A percentile compares a stretch with the other conserved stretches of the same genome.
Evolutionary conservation across 345 rosid species (phyloP).

Genomic region (Linum lewisii): DNA sequence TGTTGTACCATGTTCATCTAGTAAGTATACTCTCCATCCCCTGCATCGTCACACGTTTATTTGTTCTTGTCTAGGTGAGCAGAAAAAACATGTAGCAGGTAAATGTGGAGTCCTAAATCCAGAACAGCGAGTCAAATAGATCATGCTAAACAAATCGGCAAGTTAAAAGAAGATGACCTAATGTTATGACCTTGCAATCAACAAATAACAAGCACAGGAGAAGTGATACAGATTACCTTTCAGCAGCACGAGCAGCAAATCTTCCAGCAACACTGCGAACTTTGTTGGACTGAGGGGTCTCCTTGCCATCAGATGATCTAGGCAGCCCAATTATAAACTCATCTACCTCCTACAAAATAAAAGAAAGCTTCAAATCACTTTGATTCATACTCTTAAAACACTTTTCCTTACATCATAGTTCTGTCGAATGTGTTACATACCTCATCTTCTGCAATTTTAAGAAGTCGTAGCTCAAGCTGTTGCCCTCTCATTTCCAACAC

Average conservation of each 20-base stretch:
- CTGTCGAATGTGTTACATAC: conserved; percentile 10
- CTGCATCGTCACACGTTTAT: conserved; percentile 25
- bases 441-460: conserved; percentile 67
- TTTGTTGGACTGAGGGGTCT: conserved; percentile 75
- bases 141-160: background rate
- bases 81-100: background rate
- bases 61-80: background rate
- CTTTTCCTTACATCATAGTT: background rate
- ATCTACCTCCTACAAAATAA: conserved; percentile 53
- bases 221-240: conserved; percentile 31
- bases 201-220: background rate
- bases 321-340: conserved; percentile 84
- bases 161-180: background rate
- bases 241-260: conserved; percentile 64
- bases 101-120: background rate
- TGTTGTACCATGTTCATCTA: conserved; percentile 83
- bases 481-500: conserved; percentile 72
- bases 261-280: conserved; percentile 77
- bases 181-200: background rate
- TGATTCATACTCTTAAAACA: too few relatives aligned
- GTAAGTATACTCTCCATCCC: conserved; percentile 86
- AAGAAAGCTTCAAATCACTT: background rate
- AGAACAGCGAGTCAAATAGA: background rate
- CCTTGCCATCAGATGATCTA: conserved; percentile 67
- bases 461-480: conserved; percentile 55